Evolutionary conservation across 225 moss, liverwort and hornwort species (phyloP), one percentile per base, ranked within the genome.

Genomic region (Asterella californica): DNA sequence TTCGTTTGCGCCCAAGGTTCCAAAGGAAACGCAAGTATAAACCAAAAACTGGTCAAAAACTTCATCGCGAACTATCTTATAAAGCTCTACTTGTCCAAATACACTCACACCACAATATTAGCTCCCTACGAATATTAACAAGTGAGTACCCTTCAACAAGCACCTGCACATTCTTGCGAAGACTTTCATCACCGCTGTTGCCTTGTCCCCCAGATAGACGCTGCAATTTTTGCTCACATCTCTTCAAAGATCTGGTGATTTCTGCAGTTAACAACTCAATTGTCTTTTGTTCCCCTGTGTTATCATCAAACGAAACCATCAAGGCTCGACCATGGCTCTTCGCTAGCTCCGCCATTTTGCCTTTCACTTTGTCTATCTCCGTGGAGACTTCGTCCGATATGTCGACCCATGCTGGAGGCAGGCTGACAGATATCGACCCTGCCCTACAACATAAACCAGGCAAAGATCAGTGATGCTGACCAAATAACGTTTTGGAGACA

Each of bases 341-440:
- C 30, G 97, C 94, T 72, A 97, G 87, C 85, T 97, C 97, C 75
- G 92, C 71, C 92, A 97, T 93, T 88, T 94, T 97, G 52, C 84
- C 82, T 72, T 86, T 91, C 22, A 88, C 91, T 84, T 81, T 89
- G 80, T 87, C 91, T 93, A 97, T 97, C 74, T 97, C 97, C 78
- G 93, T 88, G 21, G 94, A 88, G 77, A 97, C 92, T 83, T 97
- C 91, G 78, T 97, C 94, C 78, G 97, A 97, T 81, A 97, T 92
- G 85, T 97, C 97, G 79, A 97, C 97, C 97, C 97, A 97, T 82
- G 90, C 93, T 70, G 97, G 97, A 81, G 97, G 97, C 66, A 97
- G 83, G 89, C 92, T 93, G 86, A 97, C 89, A 84, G 92, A 71
- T 77, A 94, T 88, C 70, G 92, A 89, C 87, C 90, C 94, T 91